Evolutionary conservation across 169 alveolate genomes (phyloP).

Genomic region (Plasmodium blacklocki): DNA sequence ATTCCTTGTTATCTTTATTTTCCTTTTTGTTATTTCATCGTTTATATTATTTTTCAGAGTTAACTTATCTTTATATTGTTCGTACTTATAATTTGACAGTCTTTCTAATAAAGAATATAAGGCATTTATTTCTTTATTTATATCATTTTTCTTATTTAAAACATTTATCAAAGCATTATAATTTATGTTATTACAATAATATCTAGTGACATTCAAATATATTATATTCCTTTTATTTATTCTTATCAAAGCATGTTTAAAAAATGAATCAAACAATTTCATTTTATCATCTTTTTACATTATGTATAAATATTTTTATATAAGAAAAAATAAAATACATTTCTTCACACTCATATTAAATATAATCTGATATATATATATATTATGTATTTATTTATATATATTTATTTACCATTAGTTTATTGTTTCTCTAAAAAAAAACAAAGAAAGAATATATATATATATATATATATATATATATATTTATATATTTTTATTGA

Average conservation of each 20-base stretch:
- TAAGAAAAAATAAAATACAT: no score
- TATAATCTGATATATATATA: no score
- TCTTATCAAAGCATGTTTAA: slow-evolving; percentile 5
- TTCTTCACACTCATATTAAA: no score
- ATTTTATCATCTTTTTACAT: slow-evolving; percentile 37
- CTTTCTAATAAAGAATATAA: slow-evolving; percentile 20
- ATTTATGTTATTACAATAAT: slow-evolving; percentile 18
- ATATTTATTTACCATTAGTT: no score
- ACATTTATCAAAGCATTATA: slow-evolving; percentile 12
- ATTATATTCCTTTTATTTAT: neutral
- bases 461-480: no score
- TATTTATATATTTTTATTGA: no score
- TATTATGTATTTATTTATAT: no score
- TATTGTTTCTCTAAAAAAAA: no score
- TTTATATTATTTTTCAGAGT: no score
- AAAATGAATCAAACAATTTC: slow-evolving; percentile 28
- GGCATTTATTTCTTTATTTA: slow-evolving; percentile 15
- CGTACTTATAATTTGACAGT: slow-evolving; percentile 1
- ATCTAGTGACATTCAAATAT: neutral
- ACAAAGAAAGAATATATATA: no score
- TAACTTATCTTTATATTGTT: neutral
- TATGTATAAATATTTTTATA: no score
- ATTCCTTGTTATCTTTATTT: no score
- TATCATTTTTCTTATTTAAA: slow-evolving; percentile 14
- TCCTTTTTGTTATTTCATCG: neutral